Base-by-base conservation (phyloP, 257 asterid genomes). In the Cinchona pubescens region DNA sequence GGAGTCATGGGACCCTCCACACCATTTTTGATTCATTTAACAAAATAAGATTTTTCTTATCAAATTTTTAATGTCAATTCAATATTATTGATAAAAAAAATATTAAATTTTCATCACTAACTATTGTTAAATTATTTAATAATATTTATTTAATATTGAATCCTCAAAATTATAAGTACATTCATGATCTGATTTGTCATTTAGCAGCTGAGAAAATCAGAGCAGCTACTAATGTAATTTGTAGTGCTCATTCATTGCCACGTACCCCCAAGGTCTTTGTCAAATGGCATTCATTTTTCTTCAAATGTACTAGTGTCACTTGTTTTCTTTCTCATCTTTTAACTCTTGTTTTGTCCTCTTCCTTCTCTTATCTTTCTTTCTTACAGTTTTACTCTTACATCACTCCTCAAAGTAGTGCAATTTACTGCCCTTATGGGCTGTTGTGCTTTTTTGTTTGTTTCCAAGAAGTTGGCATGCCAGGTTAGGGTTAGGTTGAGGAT, bases 211-310 rank as follows among this genome's bases (percentile, higher is more conserved):
- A 70, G 79, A 35, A 62, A 72, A 5, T 60, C 8, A 3, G 78
- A 30, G 85, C 80, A 76, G 86, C 58, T 61, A 61, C 62, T 30
- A 64, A 69, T 68, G 45, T 81, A 74, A 83, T 81, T 60, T 85
- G 85, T 73, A 49, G 78, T 83, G 90, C 92, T 87, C 59, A 75
- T 79, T 86, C 71, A 83, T 77, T 77, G 96, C 89, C 97, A 90
- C 96, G 96, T 91, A 51, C 62, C 83, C 70, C 75, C 15, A 25
- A 61, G 73, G 79, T 82, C 86, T 78, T 75, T 80, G 71, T 77
- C 84, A 73, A 74, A 34, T 74, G 67, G 67, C 49, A 77, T 62
- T 71, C 66, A 71, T 66, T 32, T 72, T 64, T 64, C 65, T 23
- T 38, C n/a, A n/a, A n/a, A 40, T 74, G 40, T 43, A 61, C 80